Evolutionary conservation across 2,329 filamentous ascomycete genomes (phyloP), one percentile per base, ranked within the genome.

Genomic region (Xylariales sp.): DNA sequence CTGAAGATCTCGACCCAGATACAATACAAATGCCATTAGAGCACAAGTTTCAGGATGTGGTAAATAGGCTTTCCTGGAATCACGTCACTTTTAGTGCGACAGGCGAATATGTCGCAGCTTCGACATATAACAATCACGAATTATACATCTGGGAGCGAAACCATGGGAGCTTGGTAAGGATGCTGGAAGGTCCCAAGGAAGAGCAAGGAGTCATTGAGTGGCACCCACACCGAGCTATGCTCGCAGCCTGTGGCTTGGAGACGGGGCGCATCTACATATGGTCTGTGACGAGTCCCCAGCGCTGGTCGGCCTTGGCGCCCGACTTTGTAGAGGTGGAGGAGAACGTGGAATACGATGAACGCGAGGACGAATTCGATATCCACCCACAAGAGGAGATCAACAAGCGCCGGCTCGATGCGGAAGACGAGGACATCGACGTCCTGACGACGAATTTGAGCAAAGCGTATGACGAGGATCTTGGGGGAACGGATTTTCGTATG

Each of bases 271-370:
- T 99, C 77, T 97, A 97, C 81, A 92, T 97, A 41, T 99, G 96
- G 96, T 95, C 93, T 5, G 96, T 97, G 63, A 90, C 95, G 48
- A 96, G 93, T 62, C 95, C 96, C 9, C 97, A 99, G 78, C 92
- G 96, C 75, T 99, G 96, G 97, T 97, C 94, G 16, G 95, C 96
- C 1, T 86, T 99, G 36, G 97, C 97, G 5, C 96, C 96, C 0
- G 97, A 99, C 80, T 99, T 99, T 80, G 92, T 91, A 48, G 96
- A 99, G 80, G 94, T 99, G 14, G 96, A 99, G 80, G 96, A 99
- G 81, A 99, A 99, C 74, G 94, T 97, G 28, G 93, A 98, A 78
- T 99, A 99, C 78, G 89, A 97, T 49, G 96, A 99, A 80, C 88
- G 89, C 64, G 96, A 99, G 81, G 96, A 99, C 78, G 96, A 99